phyloP scores from a whole-genome alignment of 2,329 filamentous ascomycete species.

The Botrytis pseudocinerea region DNA sequence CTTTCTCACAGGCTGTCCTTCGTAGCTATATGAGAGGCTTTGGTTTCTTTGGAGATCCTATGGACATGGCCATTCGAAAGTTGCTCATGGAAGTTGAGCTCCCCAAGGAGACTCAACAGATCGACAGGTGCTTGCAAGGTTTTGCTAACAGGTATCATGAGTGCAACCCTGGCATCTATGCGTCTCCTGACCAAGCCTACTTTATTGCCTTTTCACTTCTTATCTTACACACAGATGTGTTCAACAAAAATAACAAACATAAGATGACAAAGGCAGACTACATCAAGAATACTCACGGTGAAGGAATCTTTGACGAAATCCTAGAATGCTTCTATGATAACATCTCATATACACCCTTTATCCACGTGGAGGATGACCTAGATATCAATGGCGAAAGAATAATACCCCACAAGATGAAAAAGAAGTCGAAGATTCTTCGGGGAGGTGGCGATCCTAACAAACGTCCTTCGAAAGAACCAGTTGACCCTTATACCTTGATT shows the following conservation, averaged over 20 bases:
- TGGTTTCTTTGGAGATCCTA: conserved; percentile 92
- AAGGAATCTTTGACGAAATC: conserved; percentile 91
- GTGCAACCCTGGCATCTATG: conserved; percentile 95
- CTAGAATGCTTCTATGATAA: conserved; percentile 98
- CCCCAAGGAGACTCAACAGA: conserved; percentile 96
- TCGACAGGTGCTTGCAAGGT: conserved; percentile 88
- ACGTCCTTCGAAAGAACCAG: conserved; percentile 73
- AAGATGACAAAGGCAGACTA: conserved; percentile 98
- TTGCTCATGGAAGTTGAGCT: conserved; percentile 94
- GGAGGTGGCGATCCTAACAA: conserved; percentile 63
- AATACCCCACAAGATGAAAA: conserved; percentile 68
- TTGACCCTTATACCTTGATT: conserved; percentile 94
- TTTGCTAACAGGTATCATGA: conserved; percentile 98
- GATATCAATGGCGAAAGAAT: conserved; percentile 76
- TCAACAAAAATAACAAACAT: conserved; percentile 99
- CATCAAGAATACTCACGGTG: conserved; percentile 87
- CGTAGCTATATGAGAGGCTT: conserved; percentile 96
- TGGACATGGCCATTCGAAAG: conserved; percentile 97
- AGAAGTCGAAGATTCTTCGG: conserved; percentile 64
- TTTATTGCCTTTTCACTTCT: conserved; percentile 96
- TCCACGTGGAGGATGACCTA: conserved; percentile 91
- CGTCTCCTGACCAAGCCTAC: conserved; percentile 90
- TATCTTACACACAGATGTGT: conserved; percentile 96
- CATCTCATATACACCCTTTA: conserved; percentile 96
- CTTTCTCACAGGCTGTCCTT: conserved; percentile 79